Base-by-base conservation (phyloP, 495 filamentous ascomycete species). In the Tuber brumale region DNA sequence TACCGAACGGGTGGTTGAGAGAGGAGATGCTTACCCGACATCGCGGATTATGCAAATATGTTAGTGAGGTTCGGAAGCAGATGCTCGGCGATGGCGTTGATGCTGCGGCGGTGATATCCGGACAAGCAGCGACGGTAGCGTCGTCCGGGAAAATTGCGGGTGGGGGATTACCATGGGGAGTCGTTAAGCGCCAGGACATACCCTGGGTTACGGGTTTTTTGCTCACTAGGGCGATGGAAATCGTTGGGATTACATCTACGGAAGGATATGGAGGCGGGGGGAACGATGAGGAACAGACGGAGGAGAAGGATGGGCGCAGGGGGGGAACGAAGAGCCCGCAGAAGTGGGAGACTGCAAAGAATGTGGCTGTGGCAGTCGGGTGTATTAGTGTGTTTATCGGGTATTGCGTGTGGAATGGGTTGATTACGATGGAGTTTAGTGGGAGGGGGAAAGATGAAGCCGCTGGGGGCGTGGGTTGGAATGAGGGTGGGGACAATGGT, bases 1-100 rank as follows among this genome's bases (percentile, higher is more conserved):
- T 95, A 42, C 92, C 93, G 35, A 87, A 91, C 72, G 83, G 88
- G 39, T 97, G 92, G 90, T 86, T 97, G 35, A 85, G 86, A 70
- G 88, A 91, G 71, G 85, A 87, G 12, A 86, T 97, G 83, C 83
- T 85, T 73, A 83, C 78, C 66, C 37, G 37, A 6, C 76, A 78
- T 41, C 21, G 42, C 21, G 57, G 57, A 31, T 44, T 80, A 37
- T 76, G 75, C 43, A 72, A 69, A 10, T 79, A 79, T 42, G 27
- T 79, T 5, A 42, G 73, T 45, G 27, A 37, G 21, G 45, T 79
- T 21, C 48, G 73, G 6, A 14, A 37, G 18, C 41, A n/a, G 35
- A 31, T 79, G 27, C 21, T 82, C 19, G 72, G 81, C 21, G 21
- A 45, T 19, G 31, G 37, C 27, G 51, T 82, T 18, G 35, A 75